A percentile compares a stretch with the other conserved stretches of the same genome.
Conservation (phyloP, 176 grass and related monocot genomes). For the Metroxylon sagu region DNA sequence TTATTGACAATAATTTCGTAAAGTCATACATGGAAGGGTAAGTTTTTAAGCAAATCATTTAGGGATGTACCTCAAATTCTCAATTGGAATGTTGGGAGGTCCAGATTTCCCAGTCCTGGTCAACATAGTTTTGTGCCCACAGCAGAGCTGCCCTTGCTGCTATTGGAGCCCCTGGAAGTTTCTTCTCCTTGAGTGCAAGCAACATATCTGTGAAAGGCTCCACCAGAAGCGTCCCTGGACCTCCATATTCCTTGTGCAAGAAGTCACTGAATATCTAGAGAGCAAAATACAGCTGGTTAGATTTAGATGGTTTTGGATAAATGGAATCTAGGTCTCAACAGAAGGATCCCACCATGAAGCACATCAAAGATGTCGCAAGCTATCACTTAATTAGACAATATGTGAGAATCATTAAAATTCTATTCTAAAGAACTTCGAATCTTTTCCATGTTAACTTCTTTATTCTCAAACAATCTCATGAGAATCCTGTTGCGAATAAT, state of each 20-base stretch:
- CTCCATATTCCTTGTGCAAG: constrained; percentile 55
- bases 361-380: no score
- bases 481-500: no score
- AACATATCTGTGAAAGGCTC: constrained; percentile 85
- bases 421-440: no score
- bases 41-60: background rate
- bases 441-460: no score
- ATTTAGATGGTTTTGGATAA: no score
- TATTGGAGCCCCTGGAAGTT: constrained; percentile 49
- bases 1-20: no score
- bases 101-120: constrained; percentile 82
- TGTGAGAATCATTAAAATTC: no score
- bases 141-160: constrained; percentile 61
- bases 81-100: constrained; percentile 8
- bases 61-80: background rate
- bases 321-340: no score
- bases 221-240: constrained; percentile 73
- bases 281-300: no score
- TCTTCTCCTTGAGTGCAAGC: constrained; percentile 49
- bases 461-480: no score
- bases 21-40: background rate
- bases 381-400: no score
- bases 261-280: constrained; percentile 48
- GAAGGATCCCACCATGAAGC: no score
- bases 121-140: constrained; percentile 79